Base-by-base conservation (phyloP, 495 filamentous ascomycete genomes). In the Daldinia grandis region DNA sequence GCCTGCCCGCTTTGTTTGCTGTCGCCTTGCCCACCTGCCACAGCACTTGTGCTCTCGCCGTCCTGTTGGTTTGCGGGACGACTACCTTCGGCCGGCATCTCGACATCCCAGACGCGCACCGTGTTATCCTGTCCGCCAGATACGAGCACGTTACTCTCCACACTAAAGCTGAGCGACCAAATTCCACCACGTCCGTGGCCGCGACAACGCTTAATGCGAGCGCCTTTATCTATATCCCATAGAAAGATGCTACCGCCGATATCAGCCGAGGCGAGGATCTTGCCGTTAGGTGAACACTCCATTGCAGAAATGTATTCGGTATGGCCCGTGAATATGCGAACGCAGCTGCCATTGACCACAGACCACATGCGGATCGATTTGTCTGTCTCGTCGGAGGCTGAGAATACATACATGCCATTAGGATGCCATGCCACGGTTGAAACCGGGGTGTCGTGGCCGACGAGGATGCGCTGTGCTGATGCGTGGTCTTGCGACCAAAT, bases 291-390 rank as follows among this genome's bases (percentile, higher is more conserved):
- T 47, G 92, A 90, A 75, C 93, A 95, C 59, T 92, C 87, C 61
- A 99, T 77, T 0, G 93, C 85, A 14, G 90, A 97, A 76, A 98
- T 86, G 74, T 91, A 90, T 17, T 93, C 92, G 2, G 89, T 89
- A 68, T 98, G 96, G 19, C 95, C 96, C 3, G 91, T 94, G 76
- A 98, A 98, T 74, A 98, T 86, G 19, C 95, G 91, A 0, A 97
- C 92, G 44, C 92, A 90, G 62, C 89, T 89, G 21, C 95, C 95
- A 7, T 88, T 93, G 1, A 85, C 82, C n/a, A 97, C 83, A n/a
- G 92, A 87, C 95, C 95, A 99, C 94, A 99, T 98, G 19, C 95
- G 90, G 21, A 98, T 92, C 0, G 93, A 94, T 80, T 92, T 92
- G 78, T 99, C 95, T 50, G 85, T 89, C 64, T 84, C 80, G 58